Base-by-base conservation (phyloP, 1,284 basidiomycete species). In the Melampsora americana region DNA sequence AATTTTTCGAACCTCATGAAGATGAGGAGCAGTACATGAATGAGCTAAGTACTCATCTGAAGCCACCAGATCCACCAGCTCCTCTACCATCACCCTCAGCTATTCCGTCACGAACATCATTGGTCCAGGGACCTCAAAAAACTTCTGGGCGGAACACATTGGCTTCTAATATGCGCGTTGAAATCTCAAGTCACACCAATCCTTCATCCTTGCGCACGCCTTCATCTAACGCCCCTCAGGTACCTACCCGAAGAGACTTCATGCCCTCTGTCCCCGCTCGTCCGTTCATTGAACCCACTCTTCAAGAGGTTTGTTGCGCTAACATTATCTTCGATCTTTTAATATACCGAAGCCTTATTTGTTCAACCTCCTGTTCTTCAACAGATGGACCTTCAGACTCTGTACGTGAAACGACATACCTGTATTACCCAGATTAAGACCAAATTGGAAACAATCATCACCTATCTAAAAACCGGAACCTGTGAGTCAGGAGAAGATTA, bases 331-430 rank as follows among this genome's bases (percentile, higher is more conserved):
- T 48, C 20, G 32, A 20, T 16, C 42, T 23, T 28, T 60, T 61
- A 20, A 42, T n/a, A 65, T 9, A n/a, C n/a, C 30, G 18, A 32
- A 65, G 35, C 35, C 59, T 39, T 65, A 9, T 56, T 20, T 28
- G 50, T 42, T 67, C 26, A 14, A 46, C n/a, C 23, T 64, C 20
- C 39, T 60, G 32, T 60, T 12, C 28, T 39, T 26, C 44, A 44
- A 6, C 56, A 74, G 71, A 66, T 74, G 18, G 71, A 74, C 66
- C 46, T 74, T n/a, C 32, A 74, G 44, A 74, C 71, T 20, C 56
- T 74, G 14, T 74, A 74, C 39, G 59, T 46, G 32, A 74, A 74
- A 59, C 62, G 71, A 6, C 71, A 74, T 42, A 50, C 48, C 7
- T 74, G 71, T 53, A 59, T 74, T 26, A 42, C 48, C 35, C 46